Percentiles rank a stretch among this genome's conserved stretches.
Conservation (phyloP, 1,284 basidiomycete species). For the Mycena citricolor region DNA sequence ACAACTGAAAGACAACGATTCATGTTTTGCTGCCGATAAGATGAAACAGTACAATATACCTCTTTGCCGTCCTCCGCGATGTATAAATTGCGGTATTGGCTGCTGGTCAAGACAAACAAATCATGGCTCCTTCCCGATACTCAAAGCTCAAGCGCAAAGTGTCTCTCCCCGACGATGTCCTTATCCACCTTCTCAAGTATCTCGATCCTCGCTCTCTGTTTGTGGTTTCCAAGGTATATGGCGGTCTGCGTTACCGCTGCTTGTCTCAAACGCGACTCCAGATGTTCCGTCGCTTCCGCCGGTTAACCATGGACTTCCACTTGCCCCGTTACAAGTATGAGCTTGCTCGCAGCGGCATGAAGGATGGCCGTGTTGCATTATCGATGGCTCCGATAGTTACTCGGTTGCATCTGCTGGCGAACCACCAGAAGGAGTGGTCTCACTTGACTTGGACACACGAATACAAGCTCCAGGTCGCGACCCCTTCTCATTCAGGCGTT, state of each 20-base stretch:
- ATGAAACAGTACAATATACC: constrained; percentile 39
- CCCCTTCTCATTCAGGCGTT: constrained; percentile 44
- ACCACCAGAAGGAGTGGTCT: constrained; percentile 55
- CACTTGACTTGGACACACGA: constrained; percentile 50
- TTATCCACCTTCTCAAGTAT: constrained; percentile 51
- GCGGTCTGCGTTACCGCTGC: constrained; percentile 4
- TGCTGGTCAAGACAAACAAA: constrained; percentile 30
- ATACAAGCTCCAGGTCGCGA: constrained; percentile 43
- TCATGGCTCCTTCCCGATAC: constrained; percentile 44
- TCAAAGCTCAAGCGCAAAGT: constrained; percentile 45
- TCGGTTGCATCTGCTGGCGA: constrained; percentile 48
- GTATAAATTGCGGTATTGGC: constrained; percentile 46
- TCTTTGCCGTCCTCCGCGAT: constrained; percentile 39
- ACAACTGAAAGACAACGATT: constrained; percentile 36
- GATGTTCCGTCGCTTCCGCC: constrained; percentile 47
- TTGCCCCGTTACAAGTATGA: constrained; percentile 55
- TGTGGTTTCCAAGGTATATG: constrained; percentile 47
- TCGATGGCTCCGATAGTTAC: constrained; percentile 36
- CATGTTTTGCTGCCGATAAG: constrained; percentile 33
- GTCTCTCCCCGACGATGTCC: constrained; percentile 53
- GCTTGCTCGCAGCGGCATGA: constrained; percentile 53
- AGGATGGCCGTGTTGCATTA: constrained; percentile 46
- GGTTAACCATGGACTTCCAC: constrained; percentile 45
- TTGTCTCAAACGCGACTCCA: constrained; percentile 26
- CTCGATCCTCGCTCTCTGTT: constrained; percentile 53